A percentile compares a stretch with the other conserved stretches of the same genome.
Evolutionary conservation across 169 alveolate genomes (phyloP).

Genomic region (Eimeria sp.): DNA sequence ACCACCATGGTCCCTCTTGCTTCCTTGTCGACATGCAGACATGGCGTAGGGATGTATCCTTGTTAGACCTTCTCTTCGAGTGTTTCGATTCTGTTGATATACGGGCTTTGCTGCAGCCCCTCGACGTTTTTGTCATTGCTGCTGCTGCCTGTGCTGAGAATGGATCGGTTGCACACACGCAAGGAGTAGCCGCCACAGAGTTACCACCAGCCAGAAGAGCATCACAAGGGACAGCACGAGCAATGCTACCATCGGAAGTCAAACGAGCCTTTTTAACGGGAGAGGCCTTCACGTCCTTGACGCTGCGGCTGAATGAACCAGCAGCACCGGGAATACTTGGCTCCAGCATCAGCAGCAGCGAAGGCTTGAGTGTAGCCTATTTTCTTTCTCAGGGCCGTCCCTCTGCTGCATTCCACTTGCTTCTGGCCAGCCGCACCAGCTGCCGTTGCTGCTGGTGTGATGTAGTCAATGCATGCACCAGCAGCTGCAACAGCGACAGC

Average conservation of each 20-base stretch:
- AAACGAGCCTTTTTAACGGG: background rate
- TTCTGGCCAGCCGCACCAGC: slow-evolving; percentile 35
- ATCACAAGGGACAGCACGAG: background rate
- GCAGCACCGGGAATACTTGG: background rate
- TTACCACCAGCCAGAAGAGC: background rate
- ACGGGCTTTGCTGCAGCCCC: slow-evolving; percentile 46
- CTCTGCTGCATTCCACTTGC: slow-evolving; percentile 54
- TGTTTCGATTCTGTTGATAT: slow-evolving; percentile 12
- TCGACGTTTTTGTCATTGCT: slow-evolving; percentile 32
- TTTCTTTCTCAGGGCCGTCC: slow-evolving; percentile 78
- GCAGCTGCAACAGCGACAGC: slow-evolving; percentile 70
- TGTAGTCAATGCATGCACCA: background rate
- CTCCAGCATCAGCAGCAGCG: slow-evolving; percentile 20
- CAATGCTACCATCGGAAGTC: background rate
- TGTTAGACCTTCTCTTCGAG: slow-evolving; percentile 57
- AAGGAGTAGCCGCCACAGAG: background rate
- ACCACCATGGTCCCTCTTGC: background rate
- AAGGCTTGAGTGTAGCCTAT: slow-evolving; percentile 85
- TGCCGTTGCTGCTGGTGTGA: slow-evolving; percentile 20
- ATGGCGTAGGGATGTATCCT: slow-evolving; percentile 57
- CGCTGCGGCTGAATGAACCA: background rate
- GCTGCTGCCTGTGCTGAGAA: slow-evolving; percentile 20
- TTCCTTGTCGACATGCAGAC: slow-evolving; percentile 19
- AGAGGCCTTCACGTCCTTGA: background rate
- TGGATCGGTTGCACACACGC: background rate